These are phyloP conservation scores for Ascochyta viciae-villosae DNA, from an alignment of 2,329 filamentous ascomycete genomes.

Conservation along the genomic window DNA sequence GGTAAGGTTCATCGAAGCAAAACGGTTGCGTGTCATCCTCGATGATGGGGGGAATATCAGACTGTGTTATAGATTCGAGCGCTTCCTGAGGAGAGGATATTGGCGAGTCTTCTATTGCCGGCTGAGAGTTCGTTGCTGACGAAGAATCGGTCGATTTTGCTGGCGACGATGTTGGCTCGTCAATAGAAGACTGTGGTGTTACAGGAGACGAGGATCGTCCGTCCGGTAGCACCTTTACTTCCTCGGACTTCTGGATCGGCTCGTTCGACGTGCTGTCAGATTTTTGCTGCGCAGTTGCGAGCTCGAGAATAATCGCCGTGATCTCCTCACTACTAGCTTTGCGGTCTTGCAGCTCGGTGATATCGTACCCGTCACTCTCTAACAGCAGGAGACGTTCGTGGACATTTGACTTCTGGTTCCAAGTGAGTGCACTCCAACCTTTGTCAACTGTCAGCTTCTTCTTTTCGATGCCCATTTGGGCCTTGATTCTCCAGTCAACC, in stretches of 20 bases:
- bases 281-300: neutral
- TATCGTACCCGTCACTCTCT: conserved; percentile 1
- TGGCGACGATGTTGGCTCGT: neutral
- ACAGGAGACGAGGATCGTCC: neutral
- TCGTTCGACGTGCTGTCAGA: neutral
- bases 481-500: conserved; percentile 3
- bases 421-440: conserved; percentile 10
- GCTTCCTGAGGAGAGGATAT: neutral
- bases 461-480: neutral
- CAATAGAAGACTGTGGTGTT: neutral
- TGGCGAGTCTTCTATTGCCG: neutral
- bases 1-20: neutral
- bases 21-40: neutral
- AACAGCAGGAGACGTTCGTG: conserved; percentile 8
- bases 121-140: too few species aligned
- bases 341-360: neutral
- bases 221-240: neutral
- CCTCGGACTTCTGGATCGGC: neutral
- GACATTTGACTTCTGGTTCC: conserved; percentile 13
- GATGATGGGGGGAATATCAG: too few species aligned
- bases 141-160: neutral
- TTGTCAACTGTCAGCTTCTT: conserved; percentile 8
- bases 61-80: neutral
- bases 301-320: conserved; percentile 1
- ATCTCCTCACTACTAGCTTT: neutral